These are phyloP conservation scores for Pseudoneurospora amorphoporcata DNA, from an alignment of 495 filamentous ascomycete genomes.

Conservation along the genomic window DNA sequence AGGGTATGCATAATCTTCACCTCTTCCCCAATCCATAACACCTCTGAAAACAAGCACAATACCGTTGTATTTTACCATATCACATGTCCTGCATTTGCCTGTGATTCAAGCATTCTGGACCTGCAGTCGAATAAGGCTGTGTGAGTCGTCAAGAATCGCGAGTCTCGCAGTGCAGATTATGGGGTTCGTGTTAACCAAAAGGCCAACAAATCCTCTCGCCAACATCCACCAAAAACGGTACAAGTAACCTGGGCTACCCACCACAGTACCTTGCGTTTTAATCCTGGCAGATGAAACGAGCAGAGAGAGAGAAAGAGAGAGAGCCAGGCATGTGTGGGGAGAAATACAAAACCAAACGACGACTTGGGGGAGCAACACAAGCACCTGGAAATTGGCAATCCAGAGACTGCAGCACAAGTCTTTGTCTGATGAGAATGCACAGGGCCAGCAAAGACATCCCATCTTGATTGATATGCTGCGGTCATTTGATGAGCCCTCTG, in stretches of 20 bases:
- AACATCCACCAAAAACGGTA: slow-evolving; percentile 5
- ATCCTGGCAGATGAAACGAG: slow-evolving; percentile 5
- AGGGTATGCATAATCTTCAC: slow-evolving; percentile 25
- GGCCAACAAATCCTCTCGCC: slow-evolving; percentile 4
- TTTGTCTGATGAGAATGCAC: background rate
- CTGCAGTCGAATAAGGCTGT: slow-evolving; percentile 9
- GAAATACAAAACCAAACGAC: slow-evolving; percentile 3
- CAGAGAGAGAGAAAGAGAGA: slow-evolving; percentile 3
- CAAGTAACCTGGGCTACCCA: slow-evolving; percentile 15
- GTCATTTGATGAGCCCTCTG: slow-evolving; percentile 5
- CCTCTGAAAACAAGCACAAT: slow-evolving; percentile 9
- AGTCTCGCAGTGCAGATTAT: slow-evolving; percentile 10
- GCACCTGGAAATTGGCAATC: background rate
- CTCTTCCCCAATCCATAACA: slow-evolving; percentile 10
- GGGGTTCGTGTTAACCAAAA: slow-evolving; percentile 2
- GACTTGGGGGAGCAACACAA: background rate
- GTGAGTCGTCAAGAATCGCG: slow-evolving; percentile 14
- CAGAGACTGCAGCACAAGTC: background rate
- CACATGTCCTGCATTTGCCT: slow-evolving; percentile 7
- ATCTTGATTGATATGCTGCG: slow-evolving; percentile 9
- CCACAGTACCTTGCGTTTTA: slow-evolving; percentile 5
- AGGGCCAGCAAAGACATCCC: background rate
- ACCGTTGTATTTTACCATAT: slow-evolving; percentile 16
- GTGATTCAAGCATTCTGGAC: slow-evolving; percentile 13
- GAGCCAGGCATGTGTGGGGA: slow-evolving; percentile 6